Evolutionary conservation across 148 eudicot genomes (phyloP), one percentile per base, ranked within the genome.

Genomic region (Selenicereus undatus): DNA sequence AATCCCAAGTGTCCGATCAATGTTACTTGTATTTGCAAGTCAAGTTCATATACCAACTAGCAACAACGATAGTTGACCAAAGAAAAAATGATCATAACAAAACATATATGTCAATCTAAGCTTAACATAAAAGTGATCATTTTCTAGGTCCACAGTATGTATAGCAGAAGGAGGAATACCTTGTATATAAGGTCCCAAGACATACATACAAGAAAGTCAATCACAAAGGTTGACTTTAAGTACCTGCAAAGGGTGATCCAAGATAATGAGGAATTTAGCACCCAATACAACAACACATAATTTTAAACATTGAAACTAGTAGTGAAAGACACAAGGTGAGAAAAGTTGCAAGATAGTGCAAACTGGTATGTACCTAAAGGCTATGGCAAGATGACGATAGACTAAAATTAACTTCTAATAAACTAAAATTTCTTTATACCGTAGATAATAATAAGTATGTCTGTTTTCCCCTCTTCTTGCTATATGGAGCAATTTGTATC

Each of bases 171-270:
- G n/a, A 43, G 39, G 74, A 68, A 79, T 83, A 96, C 99, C 98
- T 90, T 92, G 83, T 86, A 96, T 78, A 96, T 88, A 76, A 88
- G 75, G 85, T 96, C 99, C 99, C 98, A 94, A 68, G 99, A 98
- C 89, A 96, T 77, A 77, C 98, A 94, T 30, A 89, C 93, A 35
- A 96, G 93, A 43, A 96, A 74, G 84, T 96, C 98, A 73, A 88
- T 1, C 77, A 92, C 45, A 86, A 96, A 96, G 77, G 84, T 85
- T 66, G 98, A 94, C 79, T 94, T 94, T 73, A 96, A 71, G 88
- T 96, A 96, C 91, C 99, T 96, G 89, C 65, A 84, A 36, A 36
- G 39, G 11, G 75, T 43, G 58, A 24, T 65, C 71, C 32, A 65
- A 65, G 32, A 65, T 11, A 12, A 27, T 43, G 29, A 10, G 30